Base-by-base conservation (phyloP, 2,329 filamentous ascomycete genomes). In the Parastagonospora nodorum region DNA sequence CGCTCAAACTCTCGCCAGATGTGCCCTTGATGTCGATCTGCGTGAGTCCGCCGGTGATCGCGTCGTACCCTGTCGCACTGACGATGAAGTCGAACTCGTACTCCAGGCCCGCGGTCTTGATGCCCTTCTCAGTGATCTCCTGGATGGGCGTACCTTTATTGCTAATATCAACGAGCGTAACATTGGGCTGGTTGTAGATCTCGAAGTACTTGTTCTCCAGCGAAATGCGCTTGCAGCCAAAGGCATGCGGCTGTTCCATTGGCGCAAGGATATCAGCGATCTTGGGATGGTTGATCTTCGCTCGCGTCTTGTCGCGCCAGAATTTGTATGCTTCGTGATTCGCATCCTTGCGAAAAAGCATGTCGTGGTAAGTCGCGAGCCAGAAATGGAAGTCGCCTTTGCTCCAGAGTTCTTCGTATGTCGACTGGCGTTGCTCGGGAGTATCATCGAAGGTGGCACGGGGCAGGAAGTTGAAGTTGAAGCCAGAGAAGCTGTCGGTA, bases 11-110 rank as follows among this genome's bases (percentile, higher is more conserved):
- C 35, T 52, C 45, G 8, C 72, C 73, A 15, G 59, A 51, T 11
- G 48, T 58, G 33, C 68, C 67, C 4, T 57, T 58, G 44, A 77
- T 73, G 30, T 72, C 63, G 42, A 77, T 66, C 28, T 73, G 66
- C 2, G 57, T 55, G 19, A 76, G 63, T 6, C 66, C 66, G 9
- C 76, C 75, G 1, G 64, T 68, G 9, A 75, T 57, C 1, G 72
- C 68, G 46, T 79, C 76, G 46, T 76, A 80, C 0, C 77, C 77
- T 0, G 71, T 78, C 14, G 67, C 75, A 45, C 72, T 57, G 48
- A 86, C 72, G 38, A 86, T 78, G 16, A 77, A 75, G 60, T 86
- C 84, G 7, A 83, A 75, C 28, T 79, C 72, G 48, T 81, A 64
- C 24, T 81, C 67, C 29, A 77, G 66, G 2, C 77, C 77, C 1